Evolutionary conservation across 768 basidiomycete genomes (phyloP), one percentile per base, ranked within the genome.

Genomic region (Pulveroboletus ravenelii): DNA sequence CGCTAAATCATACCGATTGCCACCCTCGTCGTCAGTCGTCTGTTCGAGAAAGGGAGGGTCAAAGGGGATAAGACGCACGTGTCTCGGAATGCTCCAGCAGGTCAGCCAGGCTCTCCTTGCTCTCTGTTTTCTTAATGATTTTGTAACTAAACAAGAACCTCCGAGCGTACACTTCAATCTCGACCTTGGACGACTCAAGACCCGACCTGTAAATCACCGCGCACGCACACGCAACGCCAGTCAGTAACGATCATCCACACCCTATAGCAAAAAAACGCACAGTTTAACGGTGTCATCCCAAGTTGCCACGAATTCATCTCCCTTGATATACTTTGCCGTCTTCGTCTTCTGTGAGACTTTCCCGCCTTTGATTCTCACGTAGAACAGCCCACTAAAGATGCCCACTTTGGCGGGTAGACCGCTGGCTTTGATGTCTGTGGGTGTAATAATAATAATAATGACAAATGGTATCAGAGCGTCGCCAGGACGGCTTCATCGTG

Each of bases 121-220:
- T 69, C 51, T 67, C 66, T 30, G 66, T 67, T 54, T 63, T 69
- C 51, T 67, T 67, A 51, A 67, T 65, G 53, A 67, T 7, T 32
- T 69, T 67, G 56, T 65, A 67, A 44, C 40, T 67, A 13, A 65
- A 67, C 47, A 67, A 67, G 30, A 69, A 67, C 3, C 63, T 44
- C 10, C 65, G 61, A 3, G 66, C 66, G 7, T 61, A 69, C 14
- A 67, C 67, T 41, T 67, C 67, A 20, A 67, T 65, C 44, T 69
- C 67, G n/a, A 67, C 54, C 38, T 55, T 65, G 53, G 66, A 67
- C 32, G 67, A 63, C 51, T 62, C 66, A 15, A 67, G 42, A 10
- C 65, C 63, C 10, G 67, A 61, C 47, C 66, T 67, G n/a, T 15
- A 20, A 34, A n/a, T 9, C 8, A 47, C 17, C 10, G 34, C 38